phyloP scores from a whole-genome alignment of 2,329 filamentous ascomycete species.

The Fusarium tanahbumbuense region DNA sequence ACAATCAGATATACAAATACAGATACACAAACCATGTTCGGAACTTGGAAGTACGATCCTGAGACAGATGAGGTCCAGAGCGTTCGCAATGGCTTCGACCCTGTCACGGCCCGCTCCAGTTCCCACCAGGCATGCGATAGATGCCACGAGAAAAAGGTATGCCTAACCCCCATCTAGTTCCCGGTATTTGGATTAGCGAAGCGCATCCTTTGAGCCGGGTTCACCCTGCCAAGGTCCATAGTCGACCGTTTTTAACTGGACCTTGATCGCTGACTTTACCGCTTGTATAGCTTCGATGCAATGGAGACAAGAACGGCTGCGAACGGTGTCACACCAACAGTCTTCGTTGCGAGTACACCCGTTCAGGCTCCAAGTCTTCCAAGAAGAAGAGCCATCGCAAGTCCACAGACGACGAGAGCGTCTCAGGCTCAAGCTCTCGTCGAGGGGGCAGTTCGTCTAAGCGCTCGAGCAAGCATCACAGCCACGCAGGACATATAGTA shows the following conservation, averaged over 20 bases:
- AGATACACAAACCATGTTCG: conserved; percentile 49
- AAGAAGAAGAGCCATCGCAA: conserved; percentile 47
- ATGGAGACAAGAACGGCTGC: conserved; percentile 54
- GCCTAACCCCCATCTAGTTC: background rate
- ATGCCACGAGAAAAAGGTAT: conserved; percentile 56
- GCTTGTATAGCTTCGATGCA: conserved; percentile 51
- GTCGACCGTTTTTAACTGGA: background rate
- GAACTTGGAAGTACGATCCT: conserved; percentile 55
- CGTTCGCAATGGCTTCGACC: conserved; percentile 52
- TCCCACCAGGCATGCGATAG: conserved; percentile 55
- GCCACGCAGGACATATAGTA: conserved; percentile 33
- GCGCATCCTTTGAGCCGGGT: background rate
- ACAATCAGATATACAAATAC: conserved; percentile 3
- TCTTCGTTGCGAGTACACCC: conserved; percentile 52
- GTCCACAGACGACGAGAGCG: conserved; percentile 36
- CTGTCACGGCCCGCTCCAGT: conserved; percentile 53
- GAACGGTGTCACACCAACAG: conserved; percentile 50
- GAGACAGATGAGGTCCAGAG: conserved; percentile 54
- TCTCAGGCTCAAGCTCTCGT: conserved; percentile 36
- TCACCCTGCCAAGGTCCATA: conserved; percentile 4
- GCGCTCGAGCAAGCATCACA: conserved; percentile 35
- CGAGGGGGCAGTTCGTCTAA: conserved; percentile 41
- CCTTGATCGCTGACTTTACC: conserved; percentile 19
- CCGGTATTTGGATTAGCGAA: background rate
- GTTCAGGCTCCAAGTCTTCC: conserved; percentile 49